phyloP scores from a whole-genome alignment of 169 alveolate species.

The Blepharisma undulans region DNA sequence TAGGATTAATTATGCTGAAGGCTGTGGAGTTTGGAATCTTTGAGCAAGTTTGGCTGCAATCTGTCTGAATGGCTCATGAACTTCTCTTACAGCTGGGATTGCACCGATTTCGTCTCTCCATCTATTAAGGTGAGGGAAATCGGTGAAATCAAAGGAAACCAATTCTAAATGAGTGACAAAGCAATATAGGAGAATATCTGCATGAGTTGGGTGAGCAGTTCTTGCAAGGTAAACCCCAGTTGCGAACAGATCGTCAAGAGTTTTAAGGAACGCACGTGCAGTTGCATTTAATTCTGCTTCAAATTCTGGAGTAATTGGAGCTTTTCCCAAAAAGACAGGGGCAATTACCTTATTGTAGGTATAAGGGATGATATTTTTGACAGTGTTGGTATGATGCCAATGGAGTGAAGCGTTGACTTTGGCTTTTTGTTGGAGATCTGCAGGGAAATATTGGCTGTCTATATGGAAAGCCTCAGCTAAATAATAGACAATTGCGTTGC shows the following conservation, averaged over 20 bases:
- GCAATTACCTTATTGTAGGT: not conserved
- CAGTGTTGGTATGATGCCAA: not conserved
- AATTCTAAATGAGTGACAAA: not conserved
- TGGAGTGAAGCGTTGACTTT: not conserved
- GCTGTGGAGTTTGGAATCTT: not conserved
- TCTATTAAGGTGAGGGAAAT: not conserved
- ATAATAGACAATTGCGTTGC: conserved; percentile 53
- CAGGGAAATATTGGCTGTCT: not conserved
- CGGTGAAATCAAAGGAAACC: not conserved
- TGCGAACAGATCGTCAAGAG: not conserved
- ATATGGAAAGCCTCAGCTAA: conserved; percentile 25
- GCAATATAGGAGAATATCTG: not conserved
- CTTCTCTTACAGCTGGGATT: not conserved
- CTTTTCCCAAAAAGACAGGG: not conserved
- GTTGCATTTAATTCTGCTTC: not conserved
- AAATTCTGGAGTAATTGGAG: not conserved
- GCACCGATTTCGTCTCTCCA: conserved; percentile 1
- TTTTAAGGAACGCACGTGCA: not conserved
- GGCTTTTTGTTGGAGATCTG: not conserved
- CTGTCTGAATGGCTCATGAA: not conserved
- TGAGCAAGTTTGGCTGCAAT: not conserved
- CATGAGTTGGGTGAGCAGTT: not conserved
- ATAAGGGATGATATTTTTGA: not conserved
- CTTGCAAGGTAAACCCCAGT: conserved; percentile 12
- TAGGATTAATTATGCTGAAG: not conserved